Percentiles rank a stretch among this genome's conserved stretches.
phyloP scores from a whole-genome alignment of 768 basidiomycete species.

The Lanmaoa rubissima region DNA sequence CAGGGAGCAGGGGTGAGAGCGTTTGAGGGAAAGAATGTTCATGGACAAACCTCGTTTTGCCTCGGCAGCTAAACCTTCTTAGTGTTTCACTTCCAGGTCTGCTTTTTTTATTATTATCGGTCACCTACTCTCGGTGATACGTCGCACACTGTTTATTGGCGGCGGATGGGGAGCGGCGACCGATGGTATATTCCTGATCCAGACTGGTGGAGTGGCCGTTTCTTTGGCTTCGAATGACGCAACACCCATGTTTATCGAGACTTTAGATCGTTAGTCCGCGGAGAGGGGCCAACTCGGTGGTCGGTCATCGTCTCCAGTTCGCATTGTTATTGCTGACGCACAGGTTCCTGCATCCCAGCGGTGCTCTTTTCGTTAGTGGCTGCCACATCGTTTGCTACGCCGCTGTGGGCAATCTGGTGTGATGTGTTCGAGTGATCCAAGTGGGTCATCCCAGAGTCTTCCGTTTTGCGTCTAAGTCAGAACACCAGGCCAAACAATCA shows the following conservation, averaged over 20 bases:
- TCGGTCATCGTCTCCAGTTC: neutral
- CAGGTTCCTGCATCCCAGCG: too few species aligned
- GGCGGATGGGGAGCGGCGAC: neutral
- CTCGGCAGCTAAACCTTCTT: neutral
- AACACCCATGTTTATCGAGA: neutral
- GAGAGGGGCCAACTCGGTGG: neutral
- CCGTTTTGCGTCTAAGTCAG: neutral
- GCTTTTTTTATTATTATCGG: neutral
- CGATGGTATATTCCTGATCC: neutral
- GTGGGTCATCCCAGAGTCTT: neutral
- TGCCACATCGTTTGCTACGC: neutral
- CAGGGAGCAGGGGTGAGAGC: too few species aligned
- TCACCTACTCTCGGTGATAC: neutral
- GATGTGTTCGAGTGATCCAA: neutral
- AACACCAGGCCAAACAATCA: neutral
- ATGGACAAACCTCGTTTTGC: neutral
- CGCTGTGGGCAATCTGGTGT: neutral
- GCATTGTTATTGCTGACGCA: neutral
- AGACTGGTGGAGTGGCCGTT: neutral
- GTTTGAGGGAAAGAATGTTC: too few species aligned
- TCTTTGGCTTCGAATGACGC: neutral
- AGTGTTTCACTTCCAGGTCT: neutral
- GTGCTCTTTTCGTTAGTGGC: neutral
- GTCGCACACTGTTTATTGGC: neutral
- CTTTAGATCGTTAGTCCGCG: neutral